Conservation (phyloP, 148 eudicot species). For the Cornus controversa region DNA sequence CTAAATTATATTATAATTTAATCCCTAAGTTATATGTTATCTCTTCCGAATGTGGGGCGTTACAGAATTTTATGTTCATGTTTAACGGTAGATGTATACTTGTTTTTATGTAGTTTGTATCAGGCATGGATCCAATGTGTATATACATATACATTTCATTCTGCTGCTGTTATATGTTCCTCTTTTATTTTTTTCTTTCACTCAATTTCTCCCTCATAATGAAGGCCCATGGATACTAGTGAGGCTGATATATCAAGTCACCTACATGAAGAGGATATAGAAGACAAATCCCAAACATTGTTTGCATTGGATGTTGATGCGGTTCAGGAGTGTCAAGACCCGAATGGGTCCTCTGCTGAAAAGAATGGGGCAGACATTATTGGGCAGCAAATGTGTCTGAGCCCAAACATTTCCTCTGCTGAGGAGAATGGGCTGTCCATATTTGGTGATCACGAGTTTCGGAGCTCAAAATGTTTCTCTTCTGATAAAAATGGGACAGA, state of each 20-base stretch:
- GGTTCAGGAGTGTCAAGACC: conserved; percentile 12
- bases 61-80: too few relatives aligned
- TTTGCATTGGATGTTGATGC: conserved; percentile 9
- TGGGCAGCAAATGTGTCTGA: neutral
- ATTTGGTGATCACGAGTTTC: conserved; percentile 3
- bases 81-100: too few relatives aligned
- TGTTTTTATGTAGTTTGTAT: neutral
- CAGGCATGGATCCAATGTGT: neutral
- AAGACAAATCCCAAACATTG: conserved; percentile 3
- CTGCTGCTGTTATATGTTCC: neutral
- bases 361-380: neutral
- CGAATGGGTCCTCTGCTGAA: conserved; percentile 7
- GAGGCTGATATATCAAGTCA: conserved; percentile 10
- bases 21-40: too few relatives aligned
- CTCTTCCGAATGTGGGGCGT: too few relatives aligned
- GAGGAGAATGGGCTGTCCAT: neutral
- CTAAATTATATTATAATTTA: too few relatives aligned
- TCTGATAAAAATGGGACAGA: conserved; percentile 11
- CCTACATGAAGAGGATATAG: conserved; percentile 13
- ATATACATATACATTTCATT: too few relatives aligned
- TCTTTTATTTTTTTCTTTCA: neutral
- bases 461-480: conserved; percentile 9
- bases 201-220: neutral
- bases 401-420: neutral
- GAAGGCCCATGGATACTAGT: conserved; percentile 20